phyloP scores from a whole-genome alignment of 2,329 filamentous ascomycete species.

The Ophiostoma ulmi region DNA sequence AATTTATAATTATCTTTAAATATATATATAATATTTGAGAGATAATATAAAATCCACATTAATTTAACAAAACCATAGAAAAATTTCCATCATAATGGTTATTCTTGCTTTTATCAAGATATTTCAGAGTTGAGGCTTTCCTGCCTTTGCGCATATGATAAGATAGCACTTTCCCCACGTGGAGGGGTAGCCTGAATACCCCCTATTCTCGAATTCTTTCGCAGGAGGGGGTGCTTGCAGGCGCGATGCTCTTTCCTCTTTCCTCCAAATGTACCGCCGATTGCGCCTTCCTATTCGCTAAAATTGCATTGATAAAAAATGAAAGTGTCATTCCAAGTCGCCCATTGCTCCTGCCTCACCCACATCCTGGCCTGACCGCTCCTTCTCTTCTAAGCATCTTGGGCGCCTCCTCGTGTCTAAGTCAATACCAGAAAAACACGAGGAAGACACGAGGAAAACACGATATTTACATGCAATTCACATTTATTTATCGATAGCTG shows the following conservation, averaged over 20 bases:
- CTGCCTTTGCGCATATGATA: background rate
- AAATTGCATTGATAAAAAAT: background rate
- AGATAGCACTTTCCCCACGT: conserved; percentile 10
- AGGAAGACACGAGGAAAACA: background rate
- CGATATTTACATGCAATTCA: background rate
- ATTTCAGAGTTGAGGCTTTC: too few relatives aligned
- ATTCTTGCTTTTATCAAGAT: too few relatives aligned
- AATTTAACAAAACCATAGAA: too few relatives aligned
- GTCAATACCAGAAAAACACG: background rate
- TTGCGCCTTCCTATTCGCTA: background rate
- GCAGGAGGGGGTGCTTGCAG: background rate
- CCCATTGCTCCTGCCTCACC: background rate
- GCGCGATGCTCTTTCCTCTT: background rate
- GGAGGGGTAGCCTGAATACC: conserved; percentile 6
- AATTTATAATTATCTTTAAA: too few relatives aligned
- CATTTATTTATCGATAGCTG: background rate
- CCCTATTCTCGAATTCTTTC: background rate
- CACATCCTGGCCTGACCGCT: conserved; percentile 19
- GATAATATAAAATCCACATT: too few relatives aligned
- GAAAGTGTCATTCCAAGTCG: background rate
- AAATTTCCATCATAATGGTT: too few relatives aligned
- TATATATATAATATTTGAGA: too few relatives aligned
- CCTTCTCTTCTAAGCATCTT: conserved; percentile 13
- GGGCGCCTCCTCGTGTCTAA: background rate
- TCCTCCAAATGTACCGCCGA: background rate